These are phyloP conservation scores for Globisporangium iwayamae DNA, from an alignment of 352 stramenopile species.

Conservation along the genomic window DNA sequence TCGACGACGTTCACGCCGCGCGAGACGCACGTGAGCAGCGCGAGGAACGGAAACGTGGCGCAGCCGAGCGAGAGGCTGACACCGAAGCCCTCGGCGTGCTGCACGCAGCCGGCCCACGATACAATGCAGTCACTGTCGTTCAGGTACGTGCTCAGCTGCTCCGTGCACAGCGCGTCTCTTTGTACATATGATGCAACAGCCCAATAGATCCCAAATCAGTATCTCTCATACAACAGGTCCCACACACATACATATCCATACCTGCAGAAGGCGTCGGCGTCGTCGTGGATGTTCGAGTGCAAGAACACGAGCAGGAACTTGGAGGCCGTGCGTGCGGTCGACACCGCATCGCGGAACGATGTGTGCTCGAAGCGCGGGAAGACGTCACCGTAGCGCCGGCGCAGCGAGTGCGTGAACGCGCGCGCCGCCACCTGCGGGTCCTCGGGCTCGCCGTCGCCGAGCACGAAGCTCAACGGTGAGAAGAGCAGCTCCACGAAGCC, in stretches of 20 bases:
- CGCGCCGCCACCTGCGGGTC: slow-evolving; percentile 57
- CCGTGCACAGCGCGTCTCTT: slow-evolving; percentile 65
- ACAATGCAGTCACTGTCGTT: slow-evolving; percentile 83
- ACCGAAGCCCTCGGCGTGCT: slow-evolving; percentile 74
- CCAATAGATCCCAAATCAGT: slow-evolving; percentile 8
- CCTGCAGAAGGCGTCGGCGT: slow-evolving; percentile 71
- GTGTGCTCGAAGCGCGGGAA: slow-evolving; percentile 76
- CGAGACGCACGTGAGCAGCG: slow-evolving; percentile 74
- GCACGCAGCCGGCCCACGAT: slow-evolving; percentile 78
- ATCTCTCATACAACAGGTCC: neutral
- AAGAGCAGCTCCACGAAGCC: slow-evolving; percentile 76
- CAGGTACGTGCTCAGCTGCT: slow-evolving; percentile 62
- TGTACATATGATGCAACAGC: neutral
- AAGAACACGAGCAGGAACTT: slow-evolving; percentile 86
- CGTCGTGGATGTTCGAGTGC: slow-evolving; percentile 83
- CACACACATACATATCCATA: slow-evolving; percentile 12
- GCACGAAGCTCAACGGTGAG: slow-evolving; percentile 66
- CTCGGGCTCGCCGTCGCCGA: slow-evolving; percentile 65
- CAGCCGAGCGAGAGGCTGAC: slow-evolving; percentile 83
- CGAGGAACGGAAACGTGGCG: slow-evolving; percentile 76
- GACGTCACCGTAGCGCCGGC: slow-evolving; percentile 50
- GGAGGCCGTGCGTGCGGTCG: slow-evolving; percentile 65
- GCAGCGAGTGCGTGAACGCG: slow-evolving; percentile 53
- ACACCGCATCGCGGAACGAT: slow-evolving; percentile 81
- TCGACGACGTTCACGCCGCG: slow-evolving; percentile 80